phyloP scores from a whole-genome alignment of 1,284 basidiomycete genomes.

The Ustanciosporium gigantosporum region DNA sequence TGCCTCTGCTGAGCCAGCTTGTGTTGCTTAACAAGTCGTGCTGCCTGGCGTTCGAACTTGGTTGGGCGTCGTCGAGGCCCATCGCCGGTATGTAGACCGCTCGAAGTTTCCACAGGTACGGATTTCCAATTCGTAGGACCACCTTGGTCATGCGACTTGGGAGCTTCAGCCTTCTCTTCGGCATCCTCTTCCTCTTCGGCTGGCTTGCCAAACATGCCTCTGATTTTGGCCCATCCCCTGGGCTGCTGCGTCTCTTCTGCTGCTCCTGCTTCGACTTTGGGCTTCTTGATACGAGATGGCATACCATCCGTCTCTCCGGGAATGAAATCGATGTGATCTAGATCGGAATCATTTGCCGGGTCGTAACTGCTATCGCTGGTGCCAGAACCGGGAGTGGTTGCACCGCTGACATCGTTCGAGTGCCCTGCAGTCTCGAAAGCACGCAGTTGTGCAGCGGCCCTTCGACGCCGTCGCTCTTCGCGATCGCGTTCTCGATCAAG shows the following conservation, averaged over 20 bases:
- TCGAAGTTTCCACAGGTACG: slow-evolving; percentile 57
- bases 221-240: slow-evolving; percentile 53
- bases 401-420: slow-evolving; percentile 24
- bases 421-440: slow-evolving; percentile 7
- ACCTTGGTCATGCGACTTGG: slow-evolving; percentile 26
- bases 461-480: slow-evolving; percentile 11
- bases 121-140: slow-evolving; percentile 59
- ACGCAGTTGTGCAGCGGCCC: neutral
- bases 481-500: slow-evolving; percentile 30
- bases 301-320: slow-evolving; percentile 59
- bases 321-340: slow-evolving; percentile 57
- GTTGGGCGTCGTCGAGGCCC: slow-evolving; percentile 45
- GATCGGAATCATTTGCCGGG: slow-evolving; percentile 51
- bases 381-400: slow-evolving; percentile 42
- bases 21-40: slow-evolving; percentile 51
- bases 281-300: slow-evolving; percentile 42
- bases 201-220: slow-evolving; percentile 41
- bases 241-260: slow-evolving; percentile 15
- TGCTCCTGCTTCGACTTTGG: slow-evolving; percentile 8
- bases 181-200: slow-evolving; percentile 23
- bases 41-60: slow-evolving; percentile 55
- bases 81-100: slow-evolving; percentile 46
- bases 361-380: slow-evolving; percentile 55
- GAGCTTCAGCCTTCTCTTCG: slow-evolving; percentile 26
- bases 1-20: slow-evolving; percentile 38